A percentile compares a stretch with the other conserved stretches of the same genome.
phyloP scores from a whole-genome alignment of 2,329 filamentous ascomycete genomes.

The Alternaria metachromatica region DNA sequence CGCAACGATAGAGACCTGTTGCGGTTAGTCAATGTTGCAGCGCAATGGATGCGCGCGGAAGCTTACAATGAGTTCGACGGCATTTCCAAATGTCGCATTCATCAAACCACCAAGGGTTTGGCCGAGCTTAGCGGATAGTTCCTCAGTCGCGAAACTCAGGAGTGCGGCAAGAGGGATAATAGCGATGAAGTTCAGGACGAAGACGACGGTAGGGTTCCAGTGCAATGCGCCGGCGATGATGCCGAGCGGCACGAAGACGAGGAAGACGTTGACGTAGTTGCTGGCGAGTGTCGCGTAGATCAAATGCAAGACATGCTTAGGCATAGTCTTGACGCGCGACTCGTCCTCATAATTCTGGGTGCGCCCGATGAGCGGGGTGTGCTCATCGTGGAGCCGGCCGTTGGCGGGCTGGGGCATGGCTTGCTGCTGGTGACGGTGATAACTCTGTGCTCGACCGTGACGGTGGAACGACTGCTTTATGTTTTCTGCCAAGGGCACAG shows the following conservation, averaged over 20 bases:
- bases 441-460: constrained; percentile 33
- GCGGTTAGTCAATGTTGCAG: constrained; percentile 6
- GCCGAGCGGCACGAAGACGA: constrained; percentile 76
- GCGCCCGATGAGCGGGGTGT: constrained; percentile 38
- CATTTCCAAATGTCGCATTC: constrained; percentile 81
- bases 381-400: constrained; percentile 36
- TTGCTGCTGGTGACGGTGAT: constrained; percentile 4
- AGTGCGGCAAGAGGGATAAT: constrained; percentile 78
- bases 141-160: constrained; percentile 78
- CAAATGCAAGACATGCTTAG: constrained; percentile 43
- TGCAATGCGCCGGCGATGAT: constrained; percentile 68
- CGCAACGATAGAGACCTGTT: constrained; percentile 87
- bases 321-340: constrained; percentile 34
- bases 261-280: constrained; percentile 71
- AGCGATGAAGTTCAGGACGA: constrained; percentile 80
- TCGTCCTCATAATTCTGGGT: constrained; percentile 28
- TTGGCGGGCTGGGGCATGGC: constrained; percentile 37
- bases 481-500: constrained; percentile 31
- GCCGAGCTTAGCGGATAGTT: constrained; percentile 74
- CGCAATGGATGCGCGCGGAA: neutral
- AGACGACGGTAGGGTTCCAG: constrained; percentile 72
- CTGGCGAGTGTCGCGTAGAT: constrained; percentile 55
- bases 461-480: constrained; percentile 45
- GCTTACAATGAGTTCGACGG: constrained; percentile 76
- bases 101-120: constrained; percentile 76